phyloP scores from a whole-genome alignment of 208 protist species.

The Zelonia costaricensis region DNA sequence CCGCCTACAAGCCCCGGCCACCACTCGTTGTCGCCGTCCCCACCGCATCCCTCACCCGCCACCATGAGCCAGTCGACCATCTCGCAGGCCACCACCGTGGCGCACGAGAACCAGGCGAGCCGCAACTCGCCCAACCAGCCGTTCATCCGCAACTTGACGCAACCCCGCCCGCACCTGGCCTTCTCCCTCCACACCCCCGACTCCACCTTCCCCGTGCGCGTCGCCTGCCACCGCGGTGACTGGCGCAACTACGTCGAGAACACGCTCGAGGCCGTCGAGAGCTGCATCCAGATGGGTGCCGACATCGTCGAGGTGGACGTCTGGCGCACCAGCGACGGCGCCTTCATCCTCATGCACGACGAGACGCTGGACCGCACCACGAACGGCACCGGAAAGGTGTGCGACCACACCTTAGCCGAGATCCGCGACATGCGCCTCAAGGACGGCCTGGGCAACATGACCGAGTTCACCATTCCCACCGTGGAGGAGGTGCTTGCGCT shows the following conservation, averaged over 20 bases:
- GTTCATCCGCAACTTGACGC: background rate
- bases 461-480: constrained; percentile 63
- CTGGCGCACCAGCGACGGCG: constrained; percentile 58
- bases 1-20: too few relatives aligned
- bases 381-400: constrained; percentile 40
- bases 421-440: constrained; percentile 54
- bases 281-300: constrained; percentile 64
- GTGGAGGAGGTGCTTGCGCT: constrained; percentile 52
- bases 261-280: constrained; percentile 69
- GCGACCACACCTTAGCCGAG: constrained; percentile 53
- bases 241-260: constrained; percentile 80
- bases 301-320: constrained; percentile 74
- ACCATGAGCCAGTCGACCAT: background rate
- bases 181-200: constrained; percentile 32
- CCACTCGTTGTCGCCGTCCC: too few relatives aligned
- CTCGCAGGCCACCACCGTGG: background rate
- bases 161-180: constrained; percentile 28
- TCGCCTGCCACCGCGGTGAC: constrained; percentile 72
- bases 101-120: constrained; percentile 25
- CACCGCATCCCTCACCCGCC: background rate
- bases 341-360: constrained; percentile 68
- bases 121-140: constrained; percentile 36
- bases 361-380: constrained; percentile 64
- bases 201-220: constrained; percentile 33
- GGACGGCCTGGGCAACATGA: constrained; percentile 74